Evolutionary conservation across 2,329 filamentous ascomycete species (phyloP).

Genomic region (Aspergillus viridinutans): DNA sequence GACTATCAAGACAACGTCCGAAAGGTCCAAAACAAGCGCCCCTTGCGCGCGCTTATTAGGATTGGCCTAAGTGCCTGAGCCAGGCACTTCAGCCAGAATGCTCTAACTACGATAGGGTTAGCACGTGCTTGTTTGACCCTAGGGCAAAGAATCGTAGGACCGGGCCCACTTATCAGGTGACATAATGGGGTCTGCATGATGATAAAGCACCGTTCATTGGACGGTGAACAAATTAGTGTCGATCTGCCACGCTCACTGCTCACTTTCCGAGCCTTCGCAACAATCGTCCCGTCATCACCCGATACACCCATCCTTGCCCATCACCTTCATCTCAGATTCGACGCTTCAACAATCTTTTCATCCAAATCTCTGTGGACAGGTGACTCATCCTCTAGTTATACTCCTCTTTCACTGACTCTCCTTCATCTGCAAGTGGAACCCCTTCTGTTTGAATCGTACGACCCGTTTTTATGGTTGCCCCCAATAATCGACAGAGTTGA

Average conservation of each 20-base stretch:
- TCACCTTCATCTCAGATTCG: constrained; percentile 5
- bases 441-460: background rate
- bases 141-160: background rate
- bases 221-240: background rate
- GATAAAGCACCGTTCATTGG: background rate
- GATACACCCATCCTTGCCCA: constrained; percentile 10
- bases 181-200: background rate
- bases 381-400: background rate
- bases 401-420: background rate
- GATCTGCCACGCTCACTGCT: constrained; percentile 8
- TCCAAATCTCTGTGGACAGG: background rate
- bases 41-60: constrained; percentile 35
- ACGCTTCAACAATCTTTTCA: background rate
- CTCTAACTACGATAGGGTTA: constrained; percentile 7
- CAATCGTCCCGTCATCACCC: constrained; percentile 7
- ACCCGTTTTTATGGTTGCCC: background rate
- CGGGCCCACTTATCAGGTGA: background rate
- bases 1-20: constrained; percentile 20
- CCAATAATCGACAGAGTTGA: background rate
- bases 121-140: background rate
- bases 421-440: background rate
- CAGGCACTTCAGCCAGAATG: background rate
- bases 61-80: constrained; percentile 16
- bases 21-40: constrained; percentile 37
- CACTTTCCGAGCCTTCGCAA: constrained; percentile 6